Base-by-base conservation (phyloP, 345 rosid genomes). In the Geranium rotundifolium region DNA sequence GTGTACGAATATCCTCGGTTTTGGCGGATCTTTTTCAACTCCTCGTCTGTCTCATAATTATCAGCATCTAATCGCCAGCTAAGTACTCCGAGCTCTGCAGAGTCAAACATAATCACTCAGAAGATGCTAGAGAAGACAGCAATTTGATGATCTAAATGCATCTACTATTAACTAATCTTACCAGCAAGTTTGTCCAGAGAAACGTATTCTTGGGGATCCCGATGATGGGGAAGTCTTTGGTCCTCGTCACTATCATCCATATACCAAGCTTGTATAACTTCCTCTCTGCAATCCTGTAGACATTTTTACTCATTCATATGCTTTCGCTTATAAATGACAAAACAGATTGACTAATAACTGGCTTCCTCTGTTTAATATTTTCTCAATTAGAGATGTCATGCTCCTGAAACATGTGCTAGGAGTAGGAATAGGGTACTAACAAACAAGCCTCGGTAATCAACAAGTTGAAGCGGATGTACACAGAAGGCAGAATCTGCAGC, bases 1-100 rank as follows among this genome's bases (percentile, higher is more conserved):
- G 77, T 71, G 76, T 88, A 93, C 34, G 99, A 86, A 73, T 90
- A 93, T 67, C 97, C 95, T 61, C 87, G 95, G 30, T 81, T 77
- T 63, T 88, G 85, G 7, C 92, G 89, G 62, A 93, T 88, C 79
- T 83, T 93, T 82, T 86, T 88, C 84, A 93, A 64, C 29, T 82
- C 90, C 63, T 85, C 92, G 71, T 90, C 97, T 4, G 84, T 88
- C 76, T 90, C 96, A 63, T 90, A 85, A 67, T 84, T 74, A 70
- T 90, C 97, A 61, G 97, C 99, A 80, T 90, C 95, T 70, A 90
- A 78, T 49, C 72, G 77, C 97, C 97, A 90, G 79, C 96, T 86
- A 19, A 88, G 86, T 9, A 88, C 95, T 57, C 99, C 99, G 17
- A 90, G 86, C 71, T 84, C 99, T 90, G 60, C 71, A 74, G 72